Base-by-base conservation (phyloP, 768 basidiomycete genomes). In the Auriscalpium vulgare region DNA sequence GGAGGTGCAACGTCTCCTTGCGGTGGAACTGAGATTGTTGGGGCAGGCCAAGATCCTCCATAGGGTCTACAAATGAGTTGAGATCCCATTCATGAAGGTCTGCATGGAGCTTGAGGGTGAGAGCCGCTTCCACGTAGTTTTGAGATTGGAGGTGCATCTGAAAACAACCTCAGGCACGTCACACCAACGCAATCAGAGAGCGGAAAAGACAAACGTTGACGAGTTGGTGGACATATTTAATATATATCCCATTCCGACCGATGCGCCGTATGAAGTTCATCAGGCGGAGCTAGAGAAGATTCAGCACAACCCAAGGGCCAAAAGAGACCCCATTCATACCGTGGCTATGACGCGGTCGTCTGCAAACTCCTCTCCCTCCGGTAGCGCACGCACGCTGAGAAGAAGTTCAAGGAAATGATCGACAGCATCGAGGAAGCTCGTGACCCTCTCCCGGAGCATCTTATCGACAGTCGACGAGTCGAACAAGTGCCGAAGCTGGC, bases 321-420 rank as follows among this genome's bases (percentile, higher is more conserved):
- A 23, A 10, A 53, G 13, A 8, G 21, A 19, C 35, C n/a, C 17
- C 35, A 8, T 13, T 56, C 69, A 35, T 66, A 88, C 88, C 51
- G 93, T 95, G 10, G 92, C 92, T 66, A 92, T 91, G 19, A 95
- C 90, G 17, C 94, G 83, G 66, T 98, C 95, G 65, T 98, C 95
- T 10, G 91, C 84, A 71, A 86, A 97, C 71, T 97, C 93, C 61
- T 95, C 90, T 10, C 92, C 90, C 56, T 94, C 90, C 0, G 95
- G 95, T 5, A 98, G 74, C 51, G 85, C 91, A 13, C 92, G 83
- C 10, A 98, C 84, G 55, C 83, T 91, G 37, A 97, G 74, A 47
- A 98, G 73, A 16, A 98, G 78, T 63, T 95, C 91, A 34, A 98
- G 80, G 83, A 98, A 98, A 13, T 86, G 78, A 65, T 97, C 90